Evolutionary conservation across 192 early-diverging fungal genomes (phyloP), one percentile per base, ranked within the genome.

Genomic region (Mortierella claussenii): DNA sequence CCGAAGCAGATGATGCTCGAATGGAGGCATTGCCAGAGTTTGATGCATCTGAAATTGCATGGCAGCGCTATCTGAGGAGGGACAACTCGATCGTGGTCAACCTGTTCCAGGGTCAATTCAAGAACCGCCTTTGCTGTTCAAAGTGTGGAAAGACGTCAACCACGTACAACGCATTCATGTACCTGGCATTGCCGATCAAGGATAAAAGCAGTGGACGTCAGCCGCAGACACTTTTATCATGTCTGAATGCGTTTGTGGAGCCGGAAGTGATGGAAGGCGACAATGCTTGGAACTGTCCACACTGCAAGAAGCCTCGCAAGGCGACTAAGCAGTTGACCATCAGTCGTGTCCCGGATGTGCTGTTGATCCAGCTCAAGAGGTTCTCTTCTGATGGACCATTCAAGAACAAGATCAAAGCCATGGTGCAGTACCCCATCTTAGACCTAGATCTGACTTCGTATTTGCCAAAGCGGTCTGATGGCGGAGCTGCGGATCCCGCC

Each of bases 301-400:
- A 79, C 24, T 98, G 97, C 79, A 91, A 94, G 65, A 76, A 81
- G 17, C 85, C 76, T 18, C 87, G 95, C 6, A 79, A 84, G 17
- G 86, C 96, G 4, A 89, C 86, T 20, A 99, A 99, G 70, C 81
- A 80, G 20, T 65, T 97, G 40, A 85, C 88, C 13, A 83, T 99
- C 13, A 90, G 93, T 1, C 82, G 88, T 26, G 78, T 98, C 27
- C 98, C 98, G 1, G 84, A 90, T 49, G 90, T 99, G 31, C 79
- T 99, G n/a, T 73, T 98, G 50, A 88, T 99, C 51, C 95, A 98
- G 60, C 61, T 99, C 65, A 99, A 98, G 78, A 87, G 97, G 50
- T 99, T 98, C 55, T 97, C 91, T 20, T 95, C 85, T 32, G 82
- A 93, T 54, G 97, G 97, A 0, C 96, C 95, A 9, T 98, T 98